phyloP scores from a whole-genome alignment of 805 yeast species.

The Candida ipomoeae region DNA sequence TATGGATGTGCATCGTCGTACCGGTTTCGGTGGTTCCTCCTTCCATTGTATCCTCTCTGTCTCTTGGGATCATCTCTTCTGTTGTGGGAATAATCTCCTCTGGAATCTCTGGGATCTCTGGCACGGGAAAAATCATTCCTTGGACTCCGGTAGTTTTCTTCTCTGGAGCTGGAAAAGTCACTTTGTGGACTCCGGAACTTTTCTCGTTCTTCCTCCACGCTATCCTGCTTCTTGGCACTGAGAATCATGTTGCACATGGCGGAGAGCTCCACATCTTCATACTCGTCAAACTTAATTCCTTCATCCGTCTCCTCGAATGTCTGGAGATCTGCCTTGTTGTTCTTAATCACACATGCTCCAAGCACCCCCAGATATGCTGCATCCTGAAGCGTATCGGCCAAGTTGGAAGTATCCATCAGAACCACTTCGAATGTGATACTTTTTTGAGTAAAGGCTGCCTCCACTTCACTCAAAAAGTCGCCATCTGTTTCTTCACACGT shows the following conservation, averaged over 20 bases:
- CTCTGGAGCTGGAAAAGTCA: neutral
- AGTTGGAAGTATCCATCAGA: constrained; percentile 27
- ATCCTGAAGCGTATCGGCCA: constrained; percentile 49
- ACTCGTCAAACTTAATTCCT: constrained; percentile 80
- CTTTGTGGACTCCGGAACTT: neutral
- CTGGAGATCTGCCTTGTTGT: constrained; percentile 59
- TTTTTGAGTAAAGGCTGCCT: constrained; percentile 35
- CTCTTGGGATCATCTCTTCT: neutral
- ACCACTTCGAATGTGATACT: constrained; percentile 38
- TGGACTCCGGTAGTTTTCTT: neutral
- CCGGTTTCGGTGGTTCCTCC: neutral
- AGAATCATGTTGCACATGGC: constrained; percentile 60
- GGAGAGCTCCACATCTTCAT: constrained; percentile 60
- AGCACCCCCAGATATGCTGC: constrained; percentile 77
- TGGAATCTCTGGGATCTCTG: too few species aligned
- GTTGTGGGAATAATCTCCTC: neutral
- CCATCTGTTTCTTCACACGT: constrained; percentile 38
- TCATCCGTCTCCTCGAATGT: constrained; percentile 64
- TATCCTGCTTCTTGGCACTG: constrained; percentile 27
- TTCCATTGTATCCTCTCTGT: neutral
- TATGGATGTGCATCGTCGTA: neutral
- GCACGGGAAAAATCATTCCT: neutral
- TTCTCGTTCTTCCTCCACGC: neutral
- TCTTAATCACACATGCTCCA: constrained; percentile 65
- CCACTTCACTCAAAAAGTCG: constrained; percentile 34